Evolutionary conservation across 768 basidiomycete genomes (phyloP), one percentile per base, ranked within the genome.

Genomic region (Suillus bovinus): DNA sequence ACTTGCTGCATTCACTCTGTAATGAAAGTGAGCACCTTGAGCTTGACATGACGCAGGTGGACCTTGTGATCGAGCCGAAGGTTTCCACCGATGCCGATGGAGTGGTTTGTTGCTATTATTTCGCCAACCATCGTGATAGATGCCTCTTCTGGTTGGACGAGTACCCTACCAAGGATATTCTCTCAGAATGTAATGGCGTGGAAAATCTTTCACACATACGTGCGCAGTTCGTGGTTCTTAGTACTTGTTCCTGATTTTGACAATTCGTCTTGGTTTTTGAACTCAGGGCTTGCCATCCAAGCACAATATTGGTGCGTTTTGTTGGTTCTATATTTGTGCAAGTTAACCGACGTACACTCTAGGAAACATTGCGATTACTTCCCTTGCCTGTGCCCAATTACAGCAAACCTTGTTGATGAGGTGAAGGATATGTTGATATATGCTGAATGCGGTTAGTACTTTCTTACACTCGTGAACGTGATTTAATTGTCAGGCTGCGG

Each of bases 91-190:
- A 71, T 0, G 70, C 72, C 0, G 0, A 6, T 0, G 65, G 62
- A 11, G 33, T 69, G 4, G 46, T 69, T 22, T 71, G 73, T 64
- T 64, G 78, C 61, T 86, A 86, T 67, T 86, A 86, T 66, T 84
- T 82, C 60, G 82, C 80, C 29, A 77, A 85, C 62, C 84, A 85
- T 44, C 24, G 66, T 1, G 69, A 72, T 0, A 79, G 82, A 27
- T 69, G 74, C 22, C 70, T 87, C 8, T 88, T 88, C 63, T 89
- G 83, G 79, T 60, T 86, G 38, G 79, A 86, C 47, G 65, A 74
- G 0, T 82, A 78, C 60, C 68, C 79, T 0, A 75, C 79, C 0
- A 50, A 61, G 0, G 60, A 70, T 14, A 68, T 85, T 44, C 66
- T 74, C 31, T 47, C 44, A 17, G 65, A 69, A 8, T 73, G 73